A percentile compares a stretch with the other conserved stretches of the same genome.
Evolutionary conservation across 345 rosid species (phyloP).

Genomic region (Odontarrhena argentea): DNA sequence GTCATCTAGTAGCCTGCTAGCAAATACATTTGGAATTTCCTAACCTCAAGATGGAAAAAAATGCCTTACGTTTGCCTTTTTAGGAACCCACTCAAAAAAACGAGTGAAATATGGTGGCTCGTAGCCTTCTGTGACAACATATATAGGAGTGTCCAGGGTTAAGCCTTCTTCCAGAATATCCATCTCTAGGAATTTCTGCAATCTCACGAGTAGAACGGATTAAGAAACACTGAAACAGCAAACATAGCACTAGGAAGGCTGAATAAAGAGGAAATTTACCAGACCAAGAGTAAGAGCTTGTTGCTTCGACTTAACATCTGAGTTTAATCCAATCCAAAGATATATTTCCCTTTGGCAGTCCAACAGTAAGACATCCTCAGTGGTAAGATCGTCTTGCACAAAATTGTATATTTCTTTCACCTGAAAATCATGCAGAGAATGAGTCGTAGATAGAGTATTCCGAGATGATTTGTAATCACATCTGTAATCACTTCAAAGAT

Average conservation of each 20-base stretch:
- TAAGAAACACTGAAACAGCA: constrained; percentile 13
- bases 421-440: constrained; percentile 43
- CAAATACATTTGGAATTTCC: not conserved
- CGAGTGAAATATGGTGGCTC: constrained; percentile 81
- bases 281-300: constrained; percentile 60
- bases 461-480: constrained; percentile 4
- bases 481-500: constrained; percentile 20
- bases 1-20: constrained; percentile 10
- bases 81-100: constrained; percentile 77
- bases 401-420: constrained; percentile 78
- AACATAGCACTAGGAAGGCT: constrained; percentile 7
- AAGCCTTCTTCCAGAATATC: constrained; percentile 60
- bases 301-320: constrained; percentile 51
- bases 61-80: constrained; percentile 66
- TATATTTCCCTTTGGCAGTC: constrained; percentile 66
- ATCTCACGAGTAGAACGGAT: constrained; percentile 37
- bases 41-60: constrained; percentile 12
- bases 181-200: constrained; percentile 68
- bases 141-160: constrained; percentile 58
- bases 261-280: constrained; percentile 45
- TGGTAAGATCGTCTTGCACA: constrained; percentile 85
- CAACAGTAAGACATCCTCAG: constrained; percentile 76
- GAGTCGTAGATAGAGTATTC: constrained; percentile 10
- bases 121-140: constrained; percentile 70
- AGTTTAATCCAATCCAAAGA: constrained; percentile 72